Percentiles rank a stretch among this genome's conserved stretches.
Conservation (phyloP, 345 rosid species). For the Pugionium dolabratum region DNA sequence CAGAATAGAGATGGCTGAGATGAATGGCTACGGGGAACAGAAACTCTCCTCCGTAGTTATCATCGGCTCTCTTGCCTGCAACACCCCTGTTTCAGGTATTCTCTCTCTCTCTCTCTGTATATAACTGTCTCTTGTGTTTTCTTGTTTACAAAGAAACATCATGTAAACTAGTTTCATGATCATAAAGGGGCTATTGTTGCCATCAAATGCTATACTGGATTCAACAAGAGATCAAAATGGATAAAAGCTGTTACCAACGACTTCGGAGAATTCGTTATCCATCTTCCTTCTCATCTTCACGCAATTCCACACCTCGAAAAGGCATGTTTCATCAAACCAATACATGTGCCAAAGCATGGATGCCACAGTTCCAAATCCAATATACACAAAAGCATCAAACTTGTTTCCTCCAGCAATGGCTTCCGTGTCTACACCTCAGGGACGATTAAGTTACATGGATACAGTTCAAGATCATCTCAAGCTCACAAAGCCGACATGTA, state of each 20-base stretch:
- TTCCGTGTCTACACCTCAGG: constrained; percentile 43
- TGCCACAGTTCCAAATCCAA: constrained; percentile 27
- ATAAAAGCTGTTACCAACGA: constrained; percentile 38
- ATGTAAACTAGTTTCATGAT: background rate
- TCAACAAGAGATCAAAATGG: constrained; percentile 31
- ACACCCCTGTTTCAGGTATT: constrained; percentile 39
- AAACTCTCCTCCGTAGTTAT: constrained; percentile 42
- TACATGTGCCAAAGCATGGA: constrained; percentile 30
- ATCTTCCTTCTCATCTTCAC: constrained; percentile 46
- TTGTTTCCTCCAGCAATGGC: constrained; percentile 37
- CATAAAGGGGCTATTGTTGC: constrained; percentile 35
- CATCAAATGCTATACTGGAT: constrained; percentile 34
- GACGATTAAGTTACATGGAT: constrained; percentile 30
- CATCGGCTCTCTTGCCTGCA: constrained; percentile 38
- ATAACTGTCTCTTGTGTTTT: background rate
- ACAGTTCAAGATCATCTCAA: constrained; percentile 31
- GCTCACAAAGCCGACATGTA: constrained; percentile 31
- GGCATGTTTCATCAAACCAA: constrained; percentile 36
- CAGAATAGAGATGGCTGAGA: constrained; percentile 37
- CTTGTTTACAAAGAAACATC: background rate
- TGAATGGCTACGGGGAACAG: constrained; percentile 43
- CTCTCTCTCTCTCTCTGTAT: background rate
- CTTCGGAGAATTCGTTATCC: constrained; percentile 37
- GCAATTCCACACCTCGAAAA: constrained; percentile 37
- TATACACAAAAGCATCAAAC: constrained; percentile 32